Percentiles rank a stretch among this genome's conserved stretches.
Evolutionary conservation across 2,329 filamentous ascomycete genomes (phyloP).

Genomic region (Ophiostoma australiae): DNA sequence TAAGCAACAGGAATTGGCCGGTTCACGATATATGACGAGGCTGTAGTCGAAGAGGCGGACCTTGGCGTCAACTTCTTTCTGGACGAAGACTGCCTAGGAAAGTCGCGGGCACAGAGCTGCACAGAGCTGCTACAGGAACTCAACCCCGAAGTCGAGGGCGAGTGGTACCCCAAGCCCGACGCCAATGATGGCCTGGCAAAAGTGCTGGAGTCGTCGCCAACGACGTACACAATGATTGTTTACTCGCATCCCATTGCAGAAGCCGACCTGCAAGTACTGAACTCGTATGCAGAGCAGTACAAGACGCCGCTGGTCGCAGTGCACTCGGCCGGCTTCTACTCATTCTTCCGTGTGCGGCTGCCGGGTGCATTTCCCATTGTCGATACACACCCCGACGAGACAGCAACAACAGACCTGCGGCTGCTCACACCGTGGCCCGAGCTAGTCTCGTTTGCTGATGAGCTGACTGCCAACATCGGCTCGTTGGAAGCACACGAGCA

Average conservation of each 20-base stretch:
- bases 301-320: conserved; percentile 73
- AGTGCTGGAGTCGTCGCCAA: conserved; percentile 39
- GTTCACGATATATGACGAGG: conserved; percentile 85
- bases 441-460: conserved; percentile 60
- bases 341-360: conserved; percentile 75
- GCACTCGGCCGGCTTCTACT: conserved; percentile 89
- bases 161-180: conserved; percentile 52
- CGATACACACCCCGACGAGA: conserved; percentile 89
- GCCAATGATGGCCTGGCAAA: conserved; percentile 25
- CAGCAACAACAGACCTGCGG: conserved; percentile 77
- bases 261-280: conserved; percentile 43
- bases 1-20: conserved; percentile 65
- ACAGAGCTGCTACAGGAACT: conserved; percentile 75
- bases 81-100: conserved; percentile 70
- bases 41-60: conserved; percentile 71
- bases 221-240: conserved; percentile 50
- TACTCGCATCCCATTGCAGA: conserved; percentile 48
- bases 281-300: conserved; percentile 47
- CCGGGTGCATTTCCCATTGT: conserved; percentile 83
- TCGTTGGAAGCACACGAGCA: conserved; percentile 72
- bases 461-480: conserved; percentile 65
- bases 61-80: conserved; percentile 97
- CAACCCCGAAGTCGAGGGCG: conserved; percentile 84
- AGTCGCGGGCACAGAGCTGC: conserved; percentile 71
- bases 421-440: conserved; percentile 83